Evolutionary conservation across 169 alveolate genomes (phyloP), one percentile per base, ranked within the genome.

Genomic region (Plasmodium relictum): DNA sequence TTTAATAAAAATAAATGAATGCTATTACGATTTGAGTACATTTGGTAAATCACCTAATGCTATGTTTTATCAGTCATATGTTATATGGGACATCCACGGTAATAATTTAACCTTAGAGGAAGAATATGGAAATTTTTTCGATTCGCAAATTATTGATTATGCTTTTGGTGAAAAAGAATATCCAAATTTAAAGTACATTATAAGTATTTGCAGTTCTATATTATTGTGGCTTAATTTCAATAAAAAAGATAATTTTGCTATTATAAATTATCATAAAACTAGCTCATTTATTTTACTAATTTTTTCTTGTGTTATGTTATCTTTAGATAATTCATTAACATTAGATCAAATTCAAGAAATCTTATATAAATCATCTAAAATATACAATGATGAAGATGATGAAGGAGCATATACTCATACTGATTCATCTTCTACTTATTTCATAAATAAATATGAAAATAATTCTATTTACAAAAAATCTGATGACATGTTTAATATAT

Each of bases 181-280:
- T 52, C 96, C 96, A 2, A 91, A 93, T 22, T 71, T 94, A 86
- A 70, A 74, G 42, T 94, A 94, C 91, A 86, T 94, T 37, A 83
- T 89, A 42, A 72, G 92, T 48, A 76, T 92, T 0, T 73, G 92
- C 45, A 88, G 93, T 48, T 88, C 93, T 26, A 85, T 88, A 4
- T 88, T 92, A 14, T 94, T 94, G 72, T 94, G 96, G 96, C 54
- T 94, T 8, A 91, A 94, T 66, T 92, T 94, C 62, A 87, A 94
- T 78, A 86, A 89, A 66, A 61, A 78, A 50, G 95, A 91, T 68
- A 92, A 92, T 59, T 72, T 92, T 54, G 93, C 91, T 7, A 66
- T 94, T 44, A 73, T 94, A 63, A 94, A 94, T 92, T 94, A 94
- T 70, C 92, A 86, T 86, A 86, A 71, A 86, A 61, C 24, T 48